Conservation (phyloP, 176 grass and related monocot species). For the Urochloa ruziziensis region DNA sequence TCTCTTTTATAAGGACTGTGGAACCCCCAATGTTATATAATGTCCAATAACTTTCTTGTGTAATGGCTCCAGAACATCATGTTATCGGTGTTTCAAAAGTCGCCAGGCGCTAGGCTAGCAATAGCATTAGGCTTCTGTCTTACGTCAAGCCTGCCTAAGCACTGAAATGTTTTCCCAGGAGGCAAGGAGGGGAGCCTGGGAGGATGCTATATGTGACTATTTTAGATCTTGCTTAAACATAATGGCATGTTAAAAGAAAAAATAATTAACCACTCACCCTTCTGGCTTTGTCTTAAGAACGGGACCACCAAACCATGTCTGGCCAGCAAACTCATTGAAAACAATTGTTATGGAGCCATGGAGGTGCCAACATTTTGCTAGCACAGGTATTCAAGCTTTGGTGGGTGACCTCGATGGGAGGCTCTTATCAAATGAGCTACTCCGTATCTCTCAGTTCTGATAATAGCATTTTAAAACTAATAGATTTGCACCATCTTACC, state of each 20-base stretch:
- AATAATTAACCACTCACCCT: not conserved
- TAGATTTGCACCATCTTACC: not conserved
- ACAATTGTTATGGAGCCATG: not conserved
- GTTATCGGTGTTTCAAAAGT: not conserved
- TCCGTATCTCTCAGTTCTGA: not conserved
- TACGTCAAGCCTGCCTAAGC: not conserved
- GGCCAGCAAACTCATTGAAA: not conserved
- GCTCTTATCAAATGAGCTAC: not conserved
- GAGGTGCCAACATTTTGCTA: not conserved
- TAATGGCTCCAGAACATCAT: constrained; percentile 4
- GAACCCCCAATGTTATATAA: not conserved
- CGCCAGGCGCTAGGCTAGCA: not conserved
- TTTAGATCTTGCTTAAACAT: not conserved
- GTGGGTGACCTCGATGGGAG: not conserved
- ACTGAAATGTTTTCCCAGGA: not conserved
- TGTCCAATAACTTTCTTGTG: not conserved
- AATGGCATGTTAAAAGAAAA: not conserved
- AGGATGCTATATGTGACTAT: not conserved
- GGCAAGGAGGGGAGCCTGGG: not conserved
- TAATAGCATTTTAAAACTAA: not conserved
- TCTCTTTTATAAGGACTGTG: not conserved
- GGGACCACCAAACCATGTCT: not conserved
- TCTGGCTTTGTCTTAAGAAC: not conserved
- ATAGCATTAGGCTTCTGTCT: not conserved
- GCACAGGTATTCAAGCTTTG: not conserved